A percentile compares a stretch with the other conserved stretches of the same genome.
Evolutionary conservation across 2,329 filamentous ascomycete genomes (phyloP).

Genomic region (Colletotrichum cordylinicola): DNA sequence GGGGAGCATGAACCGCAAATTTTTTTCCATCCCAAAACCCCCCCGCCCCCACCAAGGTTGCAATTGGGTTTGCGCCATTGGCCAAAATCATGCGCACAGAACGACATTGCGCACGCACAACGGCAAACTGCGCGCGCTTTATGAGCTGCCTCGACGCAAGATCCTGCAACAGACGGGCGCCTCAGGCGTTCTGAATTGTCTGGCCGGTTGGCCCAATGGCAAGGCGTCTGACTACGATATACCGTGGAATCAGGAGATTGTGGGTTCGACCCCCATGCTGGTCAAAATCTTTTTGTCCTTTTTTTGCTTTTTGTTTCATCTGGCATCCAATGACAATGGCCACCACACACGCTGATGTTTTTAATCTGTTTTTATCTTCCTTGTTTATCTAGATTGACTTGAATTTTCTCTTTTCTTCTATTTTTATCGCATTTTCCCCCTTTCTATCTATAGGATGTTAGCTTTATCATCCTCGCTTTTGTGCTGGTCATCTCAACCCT

Average conservation of each 20-base stretch:
- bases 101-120: background rate
- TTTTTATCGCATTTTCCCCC: no score
- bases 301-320: no score
- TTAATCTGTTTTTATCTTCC: background rate
- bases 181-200: background rate
- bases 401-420: background rate
- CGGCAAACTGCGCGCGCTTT: no score
- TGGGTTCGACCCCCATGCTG: conserved; percentile 23
- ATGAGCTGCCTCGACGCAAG: no score
- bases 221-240: conserved; percentile 48
- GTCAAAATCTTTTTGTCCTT: background rate
- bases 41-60: background rate
- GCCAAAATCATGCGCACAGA: background rate
- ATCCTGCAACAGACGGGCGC: background rate
- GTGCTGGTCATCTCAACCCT: no score
- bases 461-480: no score
- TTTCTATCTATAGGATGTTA: background rate
- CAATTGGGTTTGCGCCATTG: background rate
- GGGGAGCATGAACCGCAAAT: background rate
- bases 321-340: no score
- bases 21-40: background rate
- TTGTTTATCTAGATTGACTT: background rate
- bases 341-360: no score
- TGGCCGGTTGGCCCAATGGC: conserved; percentile 39
- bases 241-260: conserved; percentile 21